phyloP scores from a whole-genome alignment of 2,329 filamentous ascomycete species.

The Diplocarpon rosae region DNA sequence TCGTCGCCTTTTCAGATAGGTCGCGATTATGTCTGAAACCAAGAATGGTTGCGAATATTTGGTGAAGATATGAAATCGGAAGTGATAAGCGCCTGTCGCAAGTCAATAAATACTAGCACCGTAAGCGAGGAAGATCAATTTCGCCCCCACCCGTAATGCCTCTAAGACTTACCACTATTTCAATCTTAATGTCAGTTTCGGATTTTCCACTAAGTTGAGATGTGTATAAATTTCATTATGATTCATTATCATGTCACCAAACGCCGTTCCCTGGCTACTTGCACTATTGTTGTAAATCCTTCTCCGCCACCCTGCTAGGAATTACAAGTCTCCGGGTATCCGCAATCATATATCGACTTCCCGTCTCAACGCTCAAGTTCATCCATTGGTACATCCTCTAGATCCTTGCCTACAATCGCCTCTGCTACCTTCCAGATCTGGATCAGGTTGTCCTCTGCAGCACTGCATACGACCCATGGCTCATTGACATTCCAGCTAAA shows the following conservation, averaged over 20 bases:
- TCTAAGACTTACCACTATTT: too few species aligned
- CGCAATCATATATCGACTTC: neutral
- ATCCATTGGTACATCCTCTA: slow-evolving; percentile 63
- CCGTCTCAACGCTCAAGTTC: slow-evolving; percentile 53
- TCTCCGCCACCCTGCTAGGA: neutral
- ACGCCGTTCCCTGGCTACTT: neutral
- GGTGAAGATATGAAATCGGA: too few species aligned
- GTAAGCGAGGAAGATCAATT: neutral
- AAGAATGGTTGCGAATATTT: too few species aligned
- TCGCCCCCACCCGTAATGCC: neutral
- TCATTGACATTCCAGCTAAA: slow-evolving; percentile 98
- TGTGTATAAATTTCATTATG: neutral
- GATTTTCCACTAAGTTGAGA: neutral
- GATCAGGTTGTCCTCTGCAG: slow-evolving; percentile 91
- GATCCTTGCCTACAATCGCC: slow-evolving; percentile 68
- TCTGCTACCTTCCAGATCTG: slow-evolving; percentile 89
- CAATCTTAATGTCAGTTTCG: neutral
- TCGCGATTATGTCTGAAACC: too few species aligned
- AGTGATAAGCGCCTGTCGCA: too few species aligned
- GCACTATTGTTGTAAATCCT: slow-evolving; percentile 3
- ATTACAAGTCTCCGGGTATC: slow-evolving; percentile 3
- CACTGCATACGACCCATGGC: slow-evolving; percentile 91
- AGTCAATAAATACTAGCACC: neutral
- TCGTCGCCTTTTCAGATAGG: too few species aligned
- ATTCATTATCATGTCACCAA: slow-evolving; percentile 4